Conservation (phyloP, 495 filamentous ascomycete species). For the Penicillium riverlandense region DNA sequence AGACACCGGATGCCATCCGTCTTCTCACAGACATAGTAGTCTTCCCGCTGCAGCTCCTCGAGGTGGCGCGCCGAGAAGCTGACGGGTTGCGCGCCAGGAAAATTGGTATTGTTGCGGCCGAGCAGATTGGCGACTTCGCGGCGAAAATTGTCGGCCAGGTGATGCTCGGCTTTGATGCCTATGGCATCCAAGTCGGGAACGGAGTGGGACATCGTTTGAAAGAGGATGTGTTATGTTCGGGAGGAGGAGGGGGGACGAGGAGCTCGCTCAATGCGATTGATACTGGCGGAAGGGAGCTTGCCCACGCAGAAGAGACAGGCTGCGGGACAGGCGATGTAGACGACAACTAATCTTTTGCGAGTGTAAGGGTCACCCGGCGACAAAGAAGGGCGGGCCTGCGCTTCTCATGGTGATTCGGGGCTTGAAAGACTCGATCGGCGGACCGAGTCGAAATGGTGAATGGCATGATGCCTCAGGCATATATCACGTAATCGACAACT, state of each 20-base stretch:
- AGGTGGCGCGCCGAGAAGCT: conserved; percentile 77
- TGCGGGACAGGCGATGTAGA: too few relatives aligned
- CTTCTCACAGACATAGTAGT: conserved; percentile 98
- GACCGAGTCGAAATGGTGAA: conserved; percentile 1
- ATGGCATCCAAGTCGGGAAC: conserved; percentile 41
- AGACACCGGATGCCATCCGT: conserved; percentile 94
- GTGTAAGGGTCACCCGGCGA: too few relatives aligned
- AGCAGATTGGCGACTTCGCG: conserved; percentile 71
- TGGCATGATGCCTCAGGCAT: conserved; percentile 10
- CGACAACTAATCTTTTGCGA: too few relatives aligned
- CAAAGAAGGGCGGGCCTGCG: neutral
- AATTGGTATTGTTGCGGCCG: conserved; percentile 53
- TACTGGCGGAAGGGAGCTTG: too few relatives aligned
- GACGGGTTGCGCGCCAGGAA: conserved; percentile 93
- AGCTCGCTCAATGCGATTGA: too few relatives aligned
- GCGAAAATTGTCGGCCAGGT: conserved; percentile 54
- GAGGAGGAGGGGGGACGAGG: neutral
- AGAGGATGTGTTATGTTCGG: neutral
- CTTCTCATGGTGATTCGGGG: neutral
- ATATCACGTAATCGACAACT: conserved; percentile 4
- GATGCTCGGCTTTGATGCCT: conserved; percentile 56
- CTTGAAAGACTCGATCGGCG: conserved; percentile 8
- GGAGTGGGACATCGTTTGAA: conserved; percentile 29
- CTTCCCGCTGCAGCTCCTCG: conserved; percentile 64
- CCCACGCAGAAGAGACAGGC: too few relatives aligned